phyloP scores from a whole-genome alignment of 106 monocot genomes.

The Ottelia alismoides region DNA sequence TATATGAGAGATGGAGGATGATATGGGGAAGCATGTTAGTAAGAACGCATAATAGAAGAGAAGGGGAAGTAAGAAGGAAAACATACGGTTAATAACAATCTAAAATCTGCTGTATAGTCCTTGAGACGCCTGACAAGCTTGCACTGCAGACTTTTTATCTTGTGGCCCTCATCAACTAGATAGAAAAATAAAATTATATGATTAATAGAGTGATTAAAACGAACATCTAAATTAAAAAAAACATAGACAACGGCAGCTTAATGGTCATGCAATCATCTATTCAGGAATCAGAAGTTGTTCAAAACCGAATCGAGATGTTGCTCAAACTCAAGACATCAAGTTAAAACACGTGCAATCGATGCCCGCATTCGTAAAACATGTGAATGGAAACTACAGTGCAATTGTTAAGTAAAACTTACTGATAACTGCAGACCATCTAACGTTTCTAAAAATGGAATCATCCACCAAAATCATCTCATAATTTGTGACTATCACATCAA shows the following conservation, averaged over 20 bases:
- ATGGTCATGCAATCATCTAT: too few species aligned
- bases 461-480: conserved; percentile 37
- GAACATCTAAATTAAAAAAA: neutral
- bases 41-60: neutral
- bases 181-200: neutral
- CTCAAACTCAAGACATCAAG: too few species aligned
- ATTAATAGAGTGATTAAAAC: neutral
- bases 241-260: too few species aligned
- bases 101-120: conserved; percentile 25
- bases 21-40: too few species aligned
- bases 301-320: too few species aligned
- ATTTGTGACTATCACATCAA: conserved; percentile 44
- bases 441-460: conserved; percentile 18
- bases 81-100: conserved; percentile 37
- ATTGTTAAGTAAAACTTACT: conserved; percentile 20
- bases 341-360: too few species aligned
- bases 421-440: conserved; percentile 34
- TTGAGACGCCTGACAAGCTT: conserved; percentile 31
- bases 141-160: conserved; percentile 43
- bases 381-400: neutral
- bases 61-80: neutral
- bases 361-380: too few species aligned
- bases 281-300: too few species aligned
- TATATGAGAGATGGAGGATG: too few species aligned
- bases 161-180: conserved; percentile 58